phyloP scores from a whole-genome alignment of 2,329 filamentous ascomycete genomes.

The Epichloe scottii region DNA sequence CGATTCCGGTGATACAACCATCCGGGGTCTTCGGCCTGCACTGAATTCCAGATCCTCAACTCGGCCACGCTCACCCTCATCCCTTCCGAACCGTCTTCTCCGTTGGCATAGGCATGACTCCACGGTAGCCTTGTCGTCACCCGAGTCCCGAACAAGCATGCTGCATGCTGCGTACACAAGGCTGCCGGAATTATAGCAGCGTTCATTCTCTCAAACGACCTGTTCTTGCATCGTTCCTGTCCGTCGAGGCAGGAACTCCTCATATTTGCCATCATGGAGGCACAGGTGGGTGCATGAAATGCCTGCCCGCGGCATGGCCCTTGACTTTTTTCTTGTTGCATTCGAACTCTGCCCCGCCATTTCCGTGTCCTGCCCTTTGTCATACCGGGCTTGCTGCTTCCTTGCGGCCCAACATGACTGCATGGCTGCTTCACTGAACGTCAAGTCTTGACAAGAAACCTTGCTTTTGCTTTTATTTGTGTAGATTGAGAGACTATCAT shows the following conservation, averaged over 20 bases:
- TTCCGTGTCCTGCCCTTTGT: background rate
- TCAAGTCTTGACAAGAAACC: background rate
- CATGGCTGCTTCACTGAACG: background rate
- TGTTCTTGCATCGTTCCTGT: conserved; percentile 6
- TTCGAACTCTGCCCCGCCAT: background rate
- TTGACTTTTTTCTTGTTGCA: background rate
- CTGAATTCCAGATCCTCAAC: conserved; percentile 2
- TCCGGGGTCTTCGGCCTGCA: background rate
- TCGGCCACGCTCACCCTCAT: background rate
- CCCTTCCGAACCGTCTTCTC: background rate
- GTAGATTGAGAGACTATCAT: background rate
- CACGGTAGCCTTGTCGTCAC: conserved; percentile 26
- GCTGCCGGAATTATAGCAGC: conserved; percentile 34
- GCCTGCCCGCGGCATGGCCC: background rate
- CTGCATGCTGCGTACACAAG: conserved; percentile 27
- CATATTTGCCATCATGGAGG: conserved; percentile 28
- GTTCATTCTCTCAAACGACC: conserved; percentile 12
- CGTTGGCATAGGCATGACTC: conserved; percentile 25
- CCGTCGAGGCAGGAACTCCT: conserved; percentile 3
- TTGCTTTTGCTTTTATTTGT: background rate
- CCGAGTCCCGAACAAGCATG: conserved; percentile 24
- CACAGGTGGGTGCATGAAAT: conserved; percentile 27
- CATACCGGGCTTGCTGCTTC: background rate
- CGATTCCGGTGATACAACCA: conserved; percentile 1
- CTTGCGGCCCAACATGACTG: background rate